Base-by-base conservation (phyloP, 768 basidiomycete genomes). In the Kwoniella sp. region DNA sequence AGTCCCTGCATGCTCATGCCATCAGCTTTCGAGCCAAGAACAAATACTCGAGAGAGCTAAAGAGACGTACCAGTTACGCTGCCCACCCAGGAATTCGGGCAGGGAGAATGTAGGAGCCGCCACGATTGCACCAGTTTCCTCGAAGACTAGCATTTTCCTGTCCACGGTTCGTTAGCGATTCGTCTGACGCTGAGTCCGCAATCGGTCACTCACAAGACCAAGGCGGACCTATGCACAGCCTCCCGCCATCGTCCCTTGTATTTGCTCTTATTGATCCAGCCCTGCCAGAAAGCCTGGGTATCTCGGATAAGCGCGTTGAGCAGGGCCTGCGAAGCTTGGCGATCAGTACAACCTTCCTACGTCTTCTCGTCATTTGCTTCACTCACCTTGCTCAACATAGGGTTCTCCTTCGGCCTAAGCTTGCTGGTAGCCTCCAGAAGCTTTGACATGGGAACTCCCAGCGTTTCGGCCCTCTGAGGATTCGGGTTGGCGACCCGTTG, bases 231-330 rank as follows among this genome's bases (percentile, higher is more conserved):
- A 74, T 92, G 87, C 4, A 98, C 93, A 1, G 90, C 88, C 79
- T 99, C 96, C 72, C 94, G 90, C 96, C 96, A 99, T 17, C 92
- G 86, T 0, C 95, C 96, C 15, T 85, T 85, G 80, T 99, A 99
- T 0, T 90, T 92, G 34, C 90, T 92, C 69, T 86, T 86, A n/a
- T 86, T 84, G 71, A 96, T 89, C 94, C 94, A 97, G 23, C 86
- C 82, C 67, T 87, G 87, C 93, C 93, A 97, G 79, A 90, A 96
- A 26, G 81, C 81, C 67, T 88, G 88, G 2, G 94, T 96, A 4
- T 86, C 85, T 86, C 84, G 82, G 13, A 58, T 61, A 34, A 77
- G 26, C 25, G 55, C 22, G 13, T 68, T 61, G 30, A 80, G 45
- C 3, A 81, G 65, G 7, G 68, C 56, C 63, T 70, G 56, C 12